phyloP scores from a whole-genome alignment of 352 stramenopile species.

The Phytopythium vexans region DNA sequence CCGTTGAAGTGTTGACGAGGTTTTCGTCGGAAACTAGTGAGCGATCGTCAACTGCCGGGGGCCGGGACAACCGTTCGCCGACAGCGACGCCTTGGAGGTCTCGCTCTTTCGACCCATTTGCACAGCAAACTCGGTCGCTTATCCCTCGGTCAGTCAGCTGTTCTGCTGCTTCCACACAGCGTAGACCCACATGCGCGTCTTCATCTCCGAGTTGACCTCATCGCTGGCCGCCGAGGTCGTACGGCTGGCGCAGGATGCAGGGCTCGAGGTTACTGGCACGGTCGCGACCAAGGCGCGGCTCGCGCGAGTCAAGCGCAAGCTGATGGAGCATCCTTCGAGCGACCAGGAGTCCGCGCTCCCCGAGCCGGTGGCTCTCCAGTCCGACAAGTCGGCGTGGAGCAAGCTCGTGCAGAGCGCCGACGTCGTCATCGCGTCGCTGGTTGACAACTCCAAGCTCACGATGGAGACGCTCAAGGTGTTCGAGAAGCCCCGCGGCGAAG shows the following conservation, averaged over 20 bases:
- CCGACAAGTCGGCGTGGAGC: slow-evolving; percentile 43
- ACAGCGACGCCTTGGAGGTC: slow-evolving; percentile 8
- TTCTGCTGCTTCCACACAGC: neutral
- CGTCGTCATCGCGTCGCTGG: slow-evolving; percentile 51
- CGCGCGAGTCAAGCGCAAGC: slow-evolving; percentile 36
- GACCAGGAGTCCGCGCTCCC: slow-evolving; percentile 39
- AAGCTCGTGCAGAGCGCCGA: slow-evolving; percentile 52
- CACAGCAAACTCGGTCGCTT: too few species aligned
- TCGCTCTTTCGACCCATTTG: too few species aligned
- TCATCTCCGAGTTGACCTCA: slow-evolving; percentile 67
- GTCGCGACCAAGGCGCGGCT: slow-evolving; percentile 44
- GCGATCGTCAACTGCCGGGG: too few species aligned
- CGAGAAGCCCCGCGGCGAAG: slow-evolving; percentile 41
- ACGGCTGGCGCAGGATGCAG: slow-evolving; percentile 51
- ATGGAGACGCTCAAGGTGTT: slow-evolving; percentile 70
- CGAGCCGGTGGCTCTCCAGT: slow-evolving; percentile 48
- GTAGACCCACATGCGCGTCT: slow-evolving; percentile 49
- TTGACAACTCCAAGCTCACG: slow-evolving; percentile 43
- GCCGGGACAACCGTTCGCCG: too few species aligned
- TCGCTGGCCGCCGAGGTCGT: slow-evolving; percentile 52
- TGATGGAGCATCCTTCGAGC: slow-evolving; percentile 56
- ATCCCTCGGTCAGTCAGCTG: slow-evolving; percentile 10
- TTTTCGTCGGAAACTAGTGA: too few species aligned
- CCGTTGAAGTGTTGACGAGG: too few species aligned
- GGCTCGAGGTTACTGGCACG: slow-evolving; percentile 67